Evolutionary conservation across 257 asterid species (phyloP), one percentile per base, ranked within the genome.

Genomic region (Nicotiana attenuata): DNA sequence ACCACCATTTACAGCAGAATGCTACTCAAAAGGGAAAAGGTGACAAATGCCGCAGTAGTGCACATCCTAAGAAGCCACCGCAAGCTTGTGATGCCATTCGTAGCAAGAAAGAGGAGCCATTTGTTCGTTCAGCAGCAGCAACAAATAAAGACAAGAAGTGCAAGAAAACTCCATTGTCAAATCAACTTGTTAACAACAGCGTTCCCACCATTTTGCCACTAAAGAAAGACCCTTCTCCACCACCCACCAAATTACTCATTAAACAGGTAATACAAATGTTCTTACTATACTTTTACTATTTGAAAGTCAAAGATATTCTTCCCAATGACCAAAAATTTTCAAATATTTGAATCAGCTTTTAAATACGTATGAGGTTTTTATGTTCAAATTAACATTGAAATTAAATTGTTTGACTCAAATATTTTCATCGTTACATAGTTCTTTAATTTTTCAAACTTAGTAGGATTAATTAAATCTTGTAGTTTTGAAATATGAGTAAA

Each of bases 171-270:
- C 87, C 91, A 65, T 80, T 89, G 83, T 91, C 96, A 7, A 89
- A 77, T 79, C 92, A 93, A 64, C 83, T 88, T 80, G 68, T 85
- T 10, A 84, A 83, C 31, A 35, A 64, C 76, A 82, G 71, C 19
- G 92, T 87, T 20, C 93, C 97, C 22, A 85, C 91, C 3, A 85
- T 87, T 81, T 81, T 91, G 81, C 94, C 97, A 20, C 88, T 88
- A 84, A 95, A 86, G 90, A 95, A 88, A 86, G 93, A 84, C 83
- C 88, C 89, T 60, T 88, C 92, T 50, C 88, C 92, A 3, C 93
- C 88, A 33, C 88, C 89, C 31, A 88, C 89, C 22, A 91, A 89
- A 84, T 85, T 89, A 81, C 90, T 88, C 80, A 92, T 86, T 84
- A 91, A 91, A 76, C 95, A 93, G 97, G 97, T 93, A 45, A 85